Evolutionary conservation across 805 yeast genomes (phyloP).

Genomic region (Babjeviella inositovora): DNA sequence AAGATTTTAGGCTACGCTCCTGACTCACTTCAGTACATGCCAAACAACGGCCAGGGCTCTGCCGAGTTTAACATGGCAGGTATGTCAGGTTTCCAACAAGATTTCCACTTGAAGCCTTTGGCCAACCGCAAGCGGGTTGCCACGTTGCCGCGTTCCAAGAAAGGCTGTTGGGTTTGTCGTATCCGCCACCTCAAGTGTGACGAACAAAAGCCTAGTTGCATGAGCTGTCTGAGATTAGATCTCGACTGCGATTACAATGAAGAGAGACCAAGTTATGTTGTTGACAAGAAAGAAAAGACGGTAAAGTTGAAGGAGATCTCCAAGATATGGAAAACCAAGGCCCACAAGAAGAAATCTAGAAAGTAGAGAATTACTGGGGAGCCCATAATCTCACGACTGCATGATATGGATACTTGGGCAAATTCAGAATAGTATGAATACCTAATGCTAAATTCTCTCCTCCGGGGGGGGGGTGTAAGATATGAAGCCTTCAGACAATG

Average conservation of each 20-base stretch:
- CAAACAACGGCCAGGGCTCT: no score
- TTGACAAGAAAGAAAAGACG: constrained; percentile 13
- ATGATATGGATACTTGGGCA: no score
- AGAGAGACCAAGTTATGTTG: constrained; percentile 20
- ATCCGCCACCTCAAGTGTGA: constrained; percentile 27
- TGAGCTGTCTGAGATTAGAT: constrained; percentile 19
- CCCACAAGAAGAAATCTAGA: background rate
- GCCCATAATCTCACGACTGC: no score
- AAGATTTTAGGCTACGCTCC: no score
- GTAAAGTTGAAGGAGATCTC: constrained; percentile 16
- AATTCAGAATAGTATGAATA: no score
- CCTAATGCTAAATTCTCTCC: no score
- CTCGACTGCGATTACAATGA: constrained; percentile 20
- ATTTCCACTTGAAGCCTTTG: constrained; percentile 1
- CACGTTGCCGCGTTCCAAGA: constrained; percentile 17
- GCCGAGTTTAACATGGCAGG: no score
- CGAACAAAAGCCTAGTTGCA: constrained; percentile 18
- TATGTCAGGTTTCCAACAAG: no score
- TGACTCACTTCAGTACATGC: no score
- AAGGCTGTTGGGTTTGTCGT: constrained; percentile 29
- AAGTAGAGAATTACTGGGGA: no score
- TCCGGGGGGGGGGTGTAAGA: no score
- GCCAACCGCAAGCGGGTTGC: constrained; percentile 1
- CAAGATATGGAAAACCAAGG: constrained; percentile 12
- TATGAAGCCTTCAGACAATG: no score